phyloP scores from a whole-genome alignment of 352 stramenopile species.

The Blastocystis sp. region DNA sequence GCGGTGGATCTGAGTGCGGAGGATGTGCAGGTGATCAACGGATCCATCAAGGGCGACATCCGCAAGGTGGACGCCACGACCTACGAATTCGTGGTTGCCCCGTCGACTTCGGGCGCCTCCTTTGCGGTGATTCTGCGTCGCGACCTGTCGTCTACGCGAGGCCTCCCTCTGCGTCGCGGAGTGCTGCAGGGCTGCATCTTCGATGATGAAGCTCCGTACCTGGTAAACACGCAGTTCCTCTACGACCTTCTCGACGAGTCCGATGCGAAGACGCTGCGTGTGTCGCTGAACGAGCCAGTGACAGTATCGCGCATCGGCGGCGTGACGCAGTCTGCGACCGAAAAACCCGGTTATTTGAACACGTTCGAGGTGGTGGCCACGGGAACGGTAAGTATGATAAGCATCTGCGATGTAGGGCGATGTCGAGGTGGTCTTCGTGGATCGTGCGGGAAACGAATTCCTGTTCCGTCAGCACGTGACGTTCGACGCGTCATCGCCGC shows the following conservation, averaged over 20 bases:
- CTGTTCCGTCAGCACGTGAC: background rate
- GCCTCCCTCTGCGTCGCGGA: background rate
- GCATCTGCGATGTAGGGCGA: background rate
- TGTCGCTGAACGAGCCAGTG: constrained; percentile 1
- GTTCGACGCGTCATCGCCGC: background rate
- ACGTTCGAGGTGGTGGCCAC: constrained; percentile 7
- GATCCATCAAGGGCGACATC: background rate
- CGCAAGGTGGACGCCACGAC: background rate
- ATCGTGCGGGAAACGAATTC: constrained; percentile 13
- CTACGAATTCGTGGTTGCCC: constrained; percentile 2
- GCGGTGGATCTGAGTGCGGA: background rate
- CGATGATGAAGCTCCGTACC: constrained; percentile 11
- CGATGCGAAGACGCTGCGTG: background rate
- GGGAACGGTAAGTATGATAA: background rate
- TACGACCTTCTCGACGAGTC: background rate
- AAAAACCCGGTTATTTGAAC: background rate
- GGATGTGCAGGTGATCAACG: constrained; percentile 21
- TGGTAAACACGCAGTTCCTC: constrained; percentile 43
- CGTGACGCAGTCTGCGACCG: background rate
- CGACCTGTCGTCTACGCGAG: background rate
- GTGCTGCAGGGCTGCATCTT: background rate
- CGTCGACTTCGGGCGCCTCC: background rate
- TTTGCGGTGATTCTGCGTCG: constrained; percentile 10
- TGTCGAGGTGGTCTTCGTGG: background rate
- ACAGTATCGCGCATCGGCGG: background rate